These are phyloP conservation scores for Teunomyces barrocoloradensis DNA, from an alignment of 805 yeast species.

Conservation along the genomic window DNA sequence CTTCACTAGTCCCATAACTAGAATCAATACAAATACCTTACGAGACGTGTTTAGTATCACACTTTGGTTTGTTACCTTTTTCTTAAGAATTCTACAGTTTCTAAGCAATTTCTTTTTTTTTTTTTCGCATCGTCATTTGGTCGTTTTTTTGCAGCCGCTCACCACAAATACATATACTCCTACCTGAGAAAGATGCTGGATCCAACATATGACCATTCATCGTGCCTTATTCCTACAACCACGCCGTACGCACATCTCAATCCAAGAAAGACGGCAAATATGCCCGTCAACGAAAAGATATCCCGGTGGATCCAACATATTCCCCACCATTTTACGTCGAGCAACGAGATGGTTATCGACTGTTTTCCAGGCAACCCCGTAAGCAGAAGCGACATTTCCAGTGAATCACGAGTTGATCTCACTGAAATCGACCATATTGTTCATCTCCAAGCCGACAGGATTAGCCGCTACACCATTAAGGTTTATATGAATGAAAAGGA, in stretches of 20 bases:
- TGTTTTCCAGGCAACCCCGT: conserved; percentile 51
- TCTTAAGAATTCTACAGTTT: too few relatives aligned
- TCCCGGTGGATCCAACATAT: conserved; percentile 59
- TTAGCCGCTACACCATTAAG: conserved; percentile 45
- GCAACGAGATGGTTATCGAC: conserved; percentile 27
- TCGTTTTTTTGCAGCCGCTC: not conserved
- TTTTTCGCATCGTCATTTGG: too few relatives aligned
- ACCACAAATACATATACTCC: not conserved
- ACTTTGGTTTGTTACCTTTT: too few relatives aligned
- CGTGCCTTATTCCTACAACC: not conserved
- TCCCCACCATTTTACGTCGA: conserved; percentile 41
- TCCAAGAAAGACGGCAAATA: conserved; percentile 60
- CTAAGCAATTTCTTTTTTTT: too few relatives aligned
- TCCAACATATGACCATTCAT: not conserved
- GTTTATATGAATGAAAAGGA: conserved; percentile 29
- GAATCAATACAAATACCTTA: too few relatives aligned
- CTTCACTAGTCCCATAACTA: too few relatives aligned
- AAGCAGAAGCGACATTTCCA: conserved; percentile 21
- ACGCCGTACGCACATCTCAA: conserved; percentile 36
- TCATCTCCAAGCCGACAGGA: conserved; percentile 52
- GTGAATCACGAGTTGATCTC: conserved; percentile 10
- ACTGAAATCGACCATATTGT: conserved; percentile 44
- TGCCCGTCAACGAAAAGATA: conserved; percentile 68
- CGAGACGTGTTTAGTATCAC: too few relatives aligned
- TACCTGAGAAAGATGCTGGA: not conserved